These are phyloP conservation scores for Pleurotus tuber-regium DNA, from an alignment of 768 basidiomycete species.

Conservation along the genomic window DNA sequence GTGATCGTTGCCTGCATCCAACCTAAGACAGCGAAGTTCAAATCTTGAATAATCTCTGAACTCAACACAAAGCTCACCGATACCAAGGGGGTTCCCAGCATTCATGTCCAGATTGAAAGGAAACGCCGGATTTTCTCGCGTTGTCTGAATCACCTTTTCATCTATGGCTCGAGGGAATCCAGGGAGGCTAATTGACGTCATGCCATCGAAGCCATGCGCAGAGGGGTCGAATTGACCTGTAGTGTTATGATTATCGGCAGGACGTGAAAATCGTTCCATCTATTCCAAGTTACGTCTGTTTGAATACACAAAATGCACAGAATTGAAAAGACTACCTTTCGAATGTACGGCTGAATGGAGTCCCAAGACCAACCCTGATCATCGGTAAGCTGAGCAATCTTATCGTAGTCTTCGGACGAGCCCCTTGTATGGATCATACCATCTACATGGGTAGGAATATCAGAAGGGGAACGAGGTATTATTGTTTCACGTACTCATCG, in stretches of 20 bases:
- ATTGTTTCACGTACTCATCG: slow-evolving; percentile 20
- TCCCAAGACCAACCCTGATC: slow-evolving; percentile 30
- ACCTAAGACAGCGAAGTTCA: slow-evolving; percentile 12
- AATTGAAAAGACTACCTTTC: slow-evolving; percentile 14
- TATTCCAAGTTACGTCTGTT: background rate
- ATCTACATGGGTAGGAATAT: slow-evolving; percentile 16
- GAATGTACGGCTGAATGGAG: slow-evolving; percentile 20
- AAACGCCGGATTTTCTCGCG: slow-evolving; percentile 19
- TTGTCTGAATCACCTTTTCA: slow-evolving; percentile 20
- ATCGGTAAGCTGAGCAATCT: slow-evolving; percentile 19
- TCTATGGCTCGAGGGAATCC: slow-evolving; percentile 20
- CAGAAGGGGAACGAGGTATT: background rate
- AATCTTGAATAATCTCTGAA: background rate
- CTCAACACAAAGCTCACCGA: slow-evolving; percentile 19
- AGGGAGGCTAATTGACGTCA: slow-evolving; percentile 21
- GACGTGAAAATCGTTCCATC: slow-evolving; percentile 27
- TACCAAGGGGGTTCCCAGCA: slow-evolving; percentile 26
- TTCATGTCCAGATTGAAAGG: slow-evolving; percentile 29
- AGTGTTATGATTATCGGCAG: slow-evolving; percentile 27
- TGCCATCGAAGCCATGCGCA: slow-evolving; percentile 24
- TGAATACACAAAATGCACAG: background rate
- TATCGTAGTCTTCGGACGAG: slow-evolving; percentile 23
- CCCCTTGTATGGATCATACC: slow-evolving; percentile 25
- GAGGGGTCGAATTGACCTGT: slow-evolving; percentile 24
- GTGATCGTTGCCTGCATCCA: slow-evolving; percentile 19